A percentile compares a stretch with the other conserved stretches of the same genome.
phyloP scores from a whole-genome alignment of 441 rosid genomes.

The Corymbia calophylla region DNA sequence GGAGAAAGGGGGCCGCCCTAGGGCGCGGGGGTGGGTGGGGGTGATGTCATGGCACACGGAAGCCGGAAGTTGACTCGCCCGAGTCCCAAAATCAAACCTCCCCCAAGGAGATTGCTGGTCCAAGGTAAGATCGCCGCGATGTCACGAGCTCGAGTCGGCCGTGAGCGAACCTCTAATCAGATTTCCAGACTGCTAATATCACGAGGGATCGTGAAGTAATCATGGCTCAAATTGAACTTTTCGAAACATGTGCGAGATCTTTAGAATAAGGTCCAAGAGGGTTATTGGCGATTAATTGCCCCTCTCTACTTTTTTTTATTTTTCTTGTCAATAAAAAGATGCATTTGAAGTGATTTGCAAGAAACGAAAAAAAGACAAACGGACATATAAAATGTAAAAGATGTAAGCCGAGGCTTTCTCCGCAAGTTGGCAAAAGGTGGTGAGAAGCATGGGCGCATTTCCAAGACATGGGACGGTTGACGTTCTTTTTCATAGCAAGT shows the following conservation, averaged over 20 bases:
- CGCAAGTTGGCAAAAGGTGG: not conserved
- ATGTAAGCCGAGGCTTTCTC: not conserved
- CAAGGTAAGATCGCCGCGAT: not conserved
- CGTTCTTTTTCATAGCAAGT: not conserved
- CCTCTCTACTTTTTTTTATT: not conserved
- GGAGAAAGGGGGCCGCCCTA: not conserved
- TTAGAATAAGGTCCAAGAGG: not conserved
- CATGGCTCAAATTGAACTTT: not conserved
- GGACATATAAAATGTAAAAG: not conserved
- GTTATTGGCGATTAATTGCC: not conserved
- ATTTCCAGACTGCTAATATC: not conserved
- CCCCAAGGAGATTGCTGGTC: not conserved
- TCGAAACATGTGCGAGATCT: not conserved
- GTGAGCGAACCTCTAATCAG: not conserved
- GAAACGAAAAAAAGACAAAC: not conserved
- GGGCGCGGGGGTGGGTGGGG: no score
- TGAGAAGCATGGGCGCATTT: not conserved
- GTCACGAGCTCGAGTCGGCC: not conserved
- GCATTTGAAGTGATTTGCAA: not conserved
- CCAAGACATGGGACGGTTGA: not conserved
- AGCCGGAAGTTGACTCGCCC: not conserved
- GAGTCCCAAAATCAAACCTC: not conserved
- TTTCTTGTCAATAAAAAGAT: not conserved
- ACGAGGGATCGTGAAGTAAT: fast-evolving
- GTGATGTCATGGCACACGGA: not conserved